These are phyloP conservation scores for Phylloporus scabripes DNA, from an alignment of 768 basidiomycete species.

Conservation along the genomic window DNA sequence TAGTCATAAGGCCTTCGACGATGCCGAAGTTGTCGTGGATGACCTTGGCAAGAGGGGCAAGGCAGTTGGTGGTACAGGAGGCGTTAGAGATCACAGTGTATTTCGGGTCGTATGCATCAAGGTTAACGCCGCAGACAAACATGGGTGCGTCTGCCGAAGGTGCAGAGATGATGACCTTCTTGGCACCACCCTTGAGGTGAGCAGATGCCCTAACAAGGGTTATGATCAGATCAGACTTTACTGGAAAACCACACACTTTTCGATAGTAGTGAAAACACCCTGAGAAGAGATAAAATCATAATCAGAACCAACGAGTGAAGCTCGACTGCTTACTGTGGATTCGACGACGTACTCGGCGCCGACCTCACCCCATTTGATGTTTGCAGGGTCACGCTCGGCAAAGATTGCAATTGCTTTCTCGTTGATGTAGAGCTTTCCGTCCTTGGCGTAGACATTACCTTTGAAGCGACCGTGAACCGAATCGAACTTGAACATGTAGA, in stretches of 20 bases:
- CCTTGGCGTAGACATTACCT: slow-evolving; percentile 73
- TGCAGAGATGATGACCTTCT: slow-evolving; percentile 99
- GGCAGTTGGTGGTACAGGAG: slow-evolving; percentile 99
- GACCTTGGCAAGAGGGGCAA: slow-evolving; percentile 98
- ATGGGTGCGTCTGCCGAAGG: slow-evolving; percentile 96
- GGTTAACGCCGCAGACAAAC: slow-evolving; percentile 94
- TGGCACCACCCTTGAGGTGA: slow-evolving; percentile 97
- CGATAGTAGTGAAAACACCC: slow-evolving; percentile 97
- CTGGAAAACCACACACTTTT: slow-evolving; percentile 51
- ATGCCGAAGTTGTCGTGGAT: slow-evolving; percentile 96
- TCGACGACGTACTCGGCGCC: slow-evolving; percentile 95
- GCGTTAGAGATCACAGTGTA: slow-evolving; percentile 96
- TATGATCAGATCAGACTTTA: background rate
- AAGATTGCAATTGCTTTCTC: slow-evolving; percentile 73
- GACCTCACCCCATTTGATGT: slow-evolving; percentile 74
- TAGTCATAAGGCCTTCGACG: slow-evolving; percentile 97
- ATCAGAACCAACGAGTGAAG: background rate
- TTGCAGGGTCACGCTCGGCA: slow-evolving; percentile 80
- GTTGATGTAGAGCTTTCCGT: slow-evolving; percentile 85
- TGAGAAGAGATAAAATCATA: slow-evolving; percentile 20
- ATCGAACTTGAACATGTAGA: slow-evolving; percentile 99
- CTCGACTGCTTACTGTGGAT: slow-evolving; percentile 63
- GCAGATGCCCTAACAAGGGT: slow-evolving; percentile 59
- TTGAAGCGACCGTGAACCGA: slow-evolving; percentile 92
- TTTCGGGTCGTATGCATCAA: slow-evolving; percentile 84